Evolutionary conservation across 2,329 filamentous ascomycete genomes (phyloP), one percentile per base, ranked within the genome.

Genomic region (Phyllosticta ampelicida): DNA sequence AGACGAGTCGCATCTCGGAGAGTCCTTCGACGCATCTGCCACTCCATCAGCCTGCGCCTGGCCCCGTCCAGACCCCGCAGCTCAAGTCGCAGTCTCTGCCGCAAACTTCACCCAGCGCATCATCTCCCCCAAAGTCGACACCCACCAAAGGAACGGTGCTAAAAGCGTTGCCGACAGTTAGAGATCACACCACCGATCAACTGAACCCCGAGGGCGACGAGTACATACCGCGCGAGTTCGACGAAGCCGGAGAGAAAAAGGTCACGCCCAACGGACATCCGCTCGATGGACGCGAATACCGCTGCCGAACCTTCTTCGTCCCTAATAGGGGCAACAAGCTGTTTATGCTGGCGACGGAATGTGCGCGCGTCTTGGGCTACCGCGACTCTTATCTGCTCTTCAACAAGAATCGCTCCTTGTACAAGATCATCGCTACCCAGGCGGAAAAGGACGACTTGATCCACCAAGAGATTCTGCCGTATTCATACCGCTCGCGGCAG

Each of bases 281-380:
- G 20, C 80, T 87, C 26, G 91, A 90, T 61, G 84, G 82, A 20
- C 88, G 94, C 65, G 87, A 92, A 68, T 99, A 96, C 76, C 85
- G 88, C 70, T 96, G 92, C 73, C 82, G 91, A 62, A 97, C 92
- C 1, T 99, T 99, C 71, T 84, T 89, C 63, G 91, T 99, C 3
- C 90, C 92, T 18, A 86, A 95, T 67, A 81, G 94, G 65, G 90
- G 89, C 26, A 86, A 95, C 64, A 96, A 96, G 74, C 81, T 97
- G 5, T 99, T 97, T 75, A 99, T 99, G 94, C 83, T 99, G 55
- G 94, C 94, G 36, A 99, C 94, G 16, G 94, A 99, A 74, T 97
- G 94, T 70, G 94, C 94, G 21, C 85, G 94, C 64, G 90, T 96
- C 3, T 78, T 97, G 20, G 89, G 90, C 52, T 99, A 99, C 71